A percentile compares a stretch with the other conserved stretches of the same genome.
Conservation (phyloP, 1,139 yeast genomes). For the Candida glucosophila region DNA sequence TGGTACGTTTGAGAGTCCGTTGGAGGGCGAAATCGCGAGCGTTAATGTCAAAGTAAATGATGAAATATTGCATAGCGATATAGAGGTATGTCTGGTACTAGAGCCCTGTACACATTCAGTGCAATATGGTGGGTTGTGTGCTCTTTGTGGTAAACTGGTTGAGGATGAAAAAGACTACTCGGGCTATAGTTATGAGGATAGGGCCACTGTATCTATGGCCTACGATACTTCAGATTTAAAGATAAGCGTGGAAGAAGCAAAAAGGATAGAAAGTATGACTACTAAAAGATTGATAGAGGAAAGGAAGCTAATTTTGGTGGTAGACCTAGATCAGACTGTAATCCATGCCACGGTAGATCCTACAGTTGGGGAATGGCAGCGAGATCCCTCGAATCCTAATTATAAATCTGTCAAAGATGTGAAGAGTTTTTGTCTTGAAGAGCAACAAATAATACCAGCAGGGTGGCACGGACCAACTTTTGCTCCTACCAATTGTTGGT, state of each 20-base stretch:
- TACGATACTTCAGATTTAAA: slow-evolving; percentile 85
- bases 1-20: slow-evolving; percentile 75
- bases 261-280: slow-evolving; percentile 64
- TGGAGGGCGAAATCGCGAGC: slow-evolving; percentile 56
- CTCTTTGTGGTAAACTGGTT: slow-evolving; percentile 82
- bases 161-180: slow-evolving; percentile 75
- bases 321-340: slow-evolving; percentile 94
- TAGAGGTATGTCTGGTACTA: slow-evolving; percentile 44
- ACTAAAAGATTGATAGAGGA: slow-evolving; percentile 54
- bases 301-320: slow-evolving; percentile 76
- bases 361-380: slow-evolving; percentile 94
- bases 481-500: slow-evolving; percentile 62
- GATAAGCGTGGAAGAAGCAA: slow-evolving; percentile 81
- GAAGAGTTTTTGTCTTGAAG: slow-evolving; percentile 65
- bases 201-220: slow-evolving; percentile 84
- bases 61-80: slow-evolving; percentile 44
- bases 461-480: slow-evolving; percentile 51
- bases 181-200: slow-evolving; percentile 62
- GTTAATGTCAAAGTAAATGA: slow-evolving; percentile 51
- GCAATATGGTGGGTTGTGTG: slow-evolving; percentile 95
- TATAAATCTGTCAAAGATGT: slow-evolving; percentile 82
- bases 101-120: slow-evolving; percentile 93
- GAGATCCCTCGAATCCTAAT: slow-evolving; percentile 77
- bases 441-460: slow-evolving; percentile 56
- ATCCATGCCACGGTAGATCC: slow-evolving; percentile 98